phyloP scores from a whole-genome alignment of 2,329 filamentous ascomycete genomes.

The Epichloe amarillans region DNA sequence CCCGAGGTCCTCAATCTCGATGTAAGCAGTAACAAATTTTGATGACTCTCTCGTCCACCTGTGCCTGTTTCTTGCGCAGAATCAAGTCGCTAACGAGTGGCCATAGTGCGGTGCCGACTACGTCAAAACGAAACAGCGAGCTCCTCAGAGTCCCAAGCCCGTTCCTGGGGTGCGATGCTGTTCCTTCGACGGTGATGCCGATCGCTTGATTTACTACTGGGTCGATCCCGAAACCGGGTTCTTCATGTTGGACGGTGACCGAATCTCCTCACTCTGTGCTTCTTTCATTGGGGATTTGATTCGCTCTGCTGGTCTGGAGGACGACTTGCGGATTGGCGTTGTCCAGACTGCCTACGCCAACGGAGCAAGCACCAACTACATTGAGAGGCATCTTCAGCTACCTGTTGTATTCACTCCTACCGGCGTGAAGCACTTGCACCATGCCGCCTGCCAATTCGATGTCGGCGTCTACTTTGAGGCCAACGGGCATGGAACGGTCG shows the following conservation, averaged over 20 bases:
- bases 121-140: constrained; percentile 92
- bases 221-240: constrained; percentile 70
- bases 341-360: constrained; percentile 98
- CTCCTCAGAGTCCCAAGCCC: constrained; percentile 71
- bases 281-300: constrained; percentile 87
- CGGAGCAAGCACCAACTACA: constrained; percentile 83
- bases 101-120: constrained; percentile 80
- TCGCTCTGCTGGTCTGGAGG: constrained; percentile 61
- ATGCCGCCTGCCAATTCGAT: constrained; percentile 89
- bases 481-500: constrained; percentile 91
- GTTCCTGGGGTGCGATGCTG: constrained; percentile 66
- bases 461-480: constrained; percentile 98
- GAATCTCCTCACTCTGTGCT: constrained; percentile 87
- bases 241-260: constrained; percentile 88
- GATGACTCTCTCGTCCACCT: too few species aligned
- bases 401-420: constrained; percentile 89
- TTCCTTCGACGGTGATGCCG: constrained; percentile 89
- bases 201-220: constrained; percentile 94
- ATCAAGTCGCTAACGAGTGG: constrained; percentile 2
- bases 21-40: constrained; percentile 33
- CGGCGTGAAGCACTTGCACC: constrained; percentile 94
- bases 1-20: constrained; percentile 82
- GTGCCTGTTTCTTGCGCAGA: background rate
- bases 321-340: constrained; percentile 79
- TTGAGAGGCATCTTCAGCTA: constrained; percentile 74